Evolutionary conservation across 345 rosid genomes (phyloP).

Genomic region (Brassica carinata): DNA sequence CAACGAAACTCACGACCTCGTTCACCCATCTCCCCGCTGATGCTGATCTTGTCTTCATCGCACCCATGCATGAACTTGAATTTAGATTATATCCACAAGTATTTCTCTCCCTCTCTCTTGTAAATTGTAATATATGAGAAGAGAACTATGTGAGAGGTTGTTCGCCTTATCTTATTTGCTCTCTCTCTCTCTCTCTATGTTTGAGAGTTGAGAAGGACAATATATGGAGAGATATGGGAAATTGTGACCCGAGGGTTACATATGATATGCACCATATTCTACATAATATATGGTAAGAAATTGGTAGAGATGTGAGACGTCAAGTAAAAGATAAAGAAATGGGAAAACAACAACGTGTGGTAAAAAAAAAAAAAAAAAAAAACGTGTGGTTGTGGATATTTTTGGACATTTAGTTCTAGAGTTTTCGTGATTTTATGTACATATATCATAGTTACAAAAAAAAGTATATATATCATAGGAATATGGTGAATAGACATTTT

Average conservation of each 20-base stretch:
- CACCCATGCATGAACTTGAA: constrained; percentile 37
- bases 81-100: neutral
- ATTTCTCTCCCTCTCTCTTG: neutral
- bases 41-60: constrained; percentile 36
- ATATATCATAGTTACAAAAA: too few relatives aligned
- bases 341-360: neutral
- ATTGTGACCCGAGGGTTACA: constrained; percentile 16
- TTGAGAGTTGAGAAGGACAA: neutral
- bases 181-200: neutral
- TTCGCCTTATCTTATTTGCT: neutral
- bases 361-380: too few relatives aligned
- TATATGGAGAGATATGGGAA: constrained; percentile 19
- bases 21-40: constrained; percentile 46
- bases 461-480: neutral
- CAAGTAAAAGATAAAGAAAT: neutral
- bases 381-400: constrained; percentile 7
- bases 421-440: neutral
- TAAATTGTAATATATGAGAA: neutral
- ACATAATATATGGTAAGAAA: constrained; percentile 11
- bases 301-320: neutral
- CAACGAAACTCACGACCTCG: constrained; percentile 63
- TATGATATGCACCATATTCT: constrained; percentile 8
- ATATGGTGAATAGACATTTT: neutral
- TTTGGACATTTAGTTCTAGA: neutral
- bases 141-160: constrained; percentile 2